Percentiles rank a stretch among this genome's conserved stretches.
Conservation (phyloP, 108 stramenopile genomes). For the Cyclotella baltica region DNA sequence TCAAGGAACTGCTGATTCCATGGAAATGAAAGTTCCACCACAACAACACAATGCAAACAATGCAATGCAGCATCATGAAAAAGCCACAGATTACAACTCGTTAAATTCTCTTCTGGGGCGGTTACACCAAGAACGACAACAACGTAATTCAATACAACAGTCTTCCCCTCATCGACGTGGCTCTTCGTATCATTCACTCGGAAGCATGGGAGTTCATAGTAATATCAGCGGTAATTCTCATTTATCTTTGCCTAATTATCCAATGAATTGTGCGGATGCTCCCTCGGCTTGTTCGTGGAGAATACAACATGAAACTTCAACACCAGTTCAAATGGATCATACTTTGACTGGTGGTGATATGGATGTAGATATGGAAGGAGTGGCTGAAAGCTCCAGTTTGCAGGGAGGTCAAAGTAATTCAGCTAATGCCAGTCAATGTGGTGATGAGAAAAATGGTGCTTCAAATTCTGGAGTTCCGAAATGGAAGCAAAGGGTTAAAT, state of each 20-base stretch:
- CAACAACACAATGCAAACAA: constrained; percentile 4
- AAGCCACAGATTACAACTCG: background rate
- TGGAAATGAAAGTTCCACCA: background rate
- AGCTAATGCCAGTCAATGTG: constrained; percentile 10
- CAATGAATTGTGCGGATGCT: background rate
- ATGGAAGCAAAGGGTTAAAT: constrained; percentile 26
- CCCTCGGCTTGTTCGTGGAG: background rate
- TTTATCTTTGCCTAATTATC: constrained; percentile 10
- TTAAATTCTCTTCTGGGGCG: constrained; percentile 12
- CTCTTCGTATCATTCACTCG: constrained; percentile 19
- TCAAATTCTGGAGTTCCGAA: constrained; percentile 1
- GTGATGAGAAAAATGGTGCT: background rate
- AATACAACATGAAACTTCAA: constrained; percentile 1
- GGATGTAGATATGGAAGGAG: constrained; percentile 24
- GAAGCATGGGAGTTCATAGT: constrained; percentile 1
- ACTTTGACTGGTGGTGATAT: background rate
- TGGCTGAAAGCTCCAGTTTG: background rate
- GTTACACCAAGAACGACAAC: constrained; percentile 20
- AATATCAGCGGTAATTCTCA: constrained; percentile 17
- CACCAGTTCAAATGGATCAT: background rate
- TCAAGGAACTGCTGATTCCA: background rate
- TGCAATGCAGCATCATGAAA: background rate
- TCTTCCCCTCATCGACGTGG: constrained; percentile 5
- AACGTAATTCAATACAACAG: background rate
- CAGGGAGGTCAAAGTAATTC: background rate